phyloP scores from a whole-genome alignment of 129 eudicot genomes.

The Helianthus annuus region DNA sequence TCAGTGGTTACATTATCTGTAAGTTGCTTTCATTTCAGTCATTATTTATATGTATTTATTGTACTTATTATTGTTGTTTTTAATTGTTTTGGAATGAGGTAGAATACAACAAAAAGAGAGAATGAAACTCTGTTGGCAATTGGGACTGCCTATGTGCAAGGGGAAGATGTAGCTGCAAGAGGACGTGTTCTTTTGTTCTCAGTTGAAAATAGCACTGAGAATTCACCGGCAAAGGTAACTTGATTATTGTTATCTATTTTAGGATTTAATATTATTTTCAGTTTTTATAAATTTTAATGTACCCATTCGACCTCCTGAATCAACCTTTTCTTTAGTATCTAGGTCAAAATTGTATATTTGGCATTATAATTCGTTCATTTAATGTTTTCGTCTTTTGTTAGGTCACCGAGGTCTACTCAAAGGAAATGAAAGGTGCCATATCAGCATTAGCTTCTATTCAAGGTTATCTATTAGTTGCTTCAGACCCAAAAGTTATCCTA shows the following conservation, averaged over 20 bases:
- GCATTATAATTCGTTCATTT: background rate
- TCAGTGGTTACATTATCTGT: conserved; percentile 79
- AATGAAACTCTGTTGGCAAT: conserved; percentile 94
- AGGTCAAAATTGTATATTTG: background rate
- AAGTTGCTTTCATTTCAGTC: conserved; percentile 40
- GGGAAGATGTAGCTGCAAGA: conserved; percentile 98
- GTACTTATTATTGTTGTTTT: background rate
- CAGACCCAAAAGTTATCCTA: conserved; percentile 95
- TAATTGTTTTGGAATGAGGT: conserved; percentile 13
- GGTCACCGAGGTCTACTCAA: conserved; percentile 86
- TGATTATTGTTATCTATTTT: background rate
- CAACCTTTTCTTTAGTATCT: background rate
- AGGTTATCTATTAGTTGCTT: conserved; percentile 88
- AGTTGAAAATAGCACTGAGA: conserved; percentile 67
- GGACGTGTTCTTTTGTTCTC: conserved; percentile 92
- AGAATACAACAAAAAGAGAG: conserved; percentile 87
- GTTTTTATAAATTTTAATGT: no score
- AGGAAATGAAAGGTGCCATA: conserved; percentile 98
- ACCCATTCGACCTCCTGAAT: background rate
- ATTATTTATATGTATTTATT: conserved; percentile 8
- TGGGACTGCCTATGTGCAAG: conserved; percentile 99
- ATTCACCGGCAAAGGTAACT: conserved; percentile 55
- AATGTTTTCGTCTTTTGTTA: conserved; percentile 27
- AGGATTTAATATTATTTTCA: no score
- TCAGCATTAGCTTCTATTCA: conserved; percentile 94